Percentiles rank a stretch among this genome's conserved stretches.
Evolutionary conservation across 371 early-diverging fungal genomes (phyloP).

Genomic region (Capillidium rhysosporum): DNA sequence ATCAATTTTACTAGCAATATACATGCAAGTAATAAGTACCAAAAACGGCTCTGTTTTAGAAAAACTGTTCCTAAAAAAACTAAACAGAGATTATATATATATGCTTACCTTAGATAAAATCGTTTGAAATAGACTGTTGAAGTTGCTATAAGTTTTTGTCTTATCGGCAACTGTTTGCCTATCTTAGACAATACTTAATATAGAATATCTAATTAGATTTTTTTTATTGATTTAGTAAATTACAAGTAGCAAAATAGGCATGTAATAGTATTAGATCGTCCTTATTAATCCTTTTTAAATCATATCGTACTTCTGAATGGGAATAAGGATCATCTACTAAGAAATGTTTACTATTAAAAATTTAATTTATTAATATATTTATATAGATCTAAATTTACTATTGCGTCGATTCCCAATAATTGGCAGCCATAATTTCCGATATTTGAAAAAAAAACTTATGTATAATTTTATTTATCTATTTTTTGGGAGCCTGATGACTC

Average conservation of each 20-base stretch:
- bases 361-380: background rate
- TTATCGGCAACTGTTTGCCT: conserved; percentile 43
- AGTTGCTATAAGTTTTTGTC: conserved; percentile 71
- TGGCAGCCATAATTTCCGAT: background rate
- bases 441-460: too few relatives aligned
- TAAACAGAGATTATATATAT: background rate
- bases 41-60: conserved; percentile 52
- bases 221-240: background rate
- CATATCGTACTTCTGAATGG: background rate
- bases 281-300: background rate
- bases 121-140: conserved; percentile 75
- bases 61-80: conserved; percentile 32
- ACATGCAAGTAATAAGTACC: conserved; percentile 58
- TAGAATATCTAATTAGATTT: background rate
- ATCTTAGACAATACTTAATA: conserved; percentile 47
- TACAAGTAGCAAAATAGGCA: conserved; percentile 1
- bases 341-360: background rate
- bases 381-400: background rate
- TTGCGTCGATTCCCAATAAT: conserved; percentile 5
- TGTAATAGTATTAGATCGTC: background rate
- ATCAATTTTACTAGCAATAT: conserved; percentile 74
- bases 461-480: too few relatives aligned
- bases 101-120: conserved; percentile 58
- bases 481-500: too few relatives aligned
- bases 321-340: background rate